Conservation (phyloP, 2,329 filamentous ascomycete species). For the Shiraia bambusicola region DNA sequence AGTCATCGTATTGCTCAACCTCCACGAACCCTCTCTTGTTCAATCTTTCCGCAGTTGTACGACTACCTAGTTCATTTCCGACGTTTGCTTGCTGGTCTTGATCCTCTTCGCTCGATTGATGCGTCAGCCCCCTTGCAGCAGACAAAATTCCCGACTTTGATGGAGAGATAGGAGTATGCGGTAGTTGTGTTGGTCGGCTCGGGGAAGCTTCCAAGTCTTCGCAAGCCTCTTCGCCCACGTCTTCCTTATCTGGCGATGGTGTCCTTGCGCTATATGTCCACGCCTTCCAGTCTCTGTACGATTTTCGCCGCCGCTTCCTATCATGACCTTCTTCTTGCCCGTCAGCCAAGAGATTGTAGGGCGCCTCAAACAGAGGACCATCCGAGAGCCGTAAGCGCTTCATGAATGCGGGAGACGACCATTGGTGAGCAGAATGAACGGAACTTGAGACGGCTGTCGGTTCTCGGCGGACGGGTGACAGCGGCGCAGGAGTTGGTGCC, state of each 20-base stretch:
- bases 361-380: slow-evolving; percentile 63
- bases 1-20: slow-evolving; percentile 24
- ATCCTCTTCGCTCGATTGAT: background rate
- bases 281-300: slow-evolving; percentile 63
- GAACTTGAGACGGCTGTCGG: slow-evolving; percentile 10
- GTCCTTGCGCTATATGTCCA: slow-evolving; percentile 77
- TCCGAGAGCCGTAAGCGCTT: slow-evolving; percentile 71
- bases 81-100: background rate
- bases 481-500: slow-evolving; percentile 28
- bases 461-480: slow-evolving; percentile 24
- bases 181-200: slow-evolving; percentile 23
- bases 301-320: slow-evolving; percentile 71
- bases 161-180: slow-evolving; percentile 31
- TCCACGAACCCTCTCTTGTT: slow-evolving; percentile 11
- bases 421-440: slow-evolving; percentile 46
- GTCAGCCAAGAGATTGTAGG: slow-evolving; percentile 65
- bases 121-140: too few relatives aligned
- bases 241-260: slow-evolving; percentile 65
- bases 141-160: slow-evolving; percentile 8
- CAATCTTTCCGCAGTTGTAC: background rate
- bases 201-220: slow-evolving; percentile 23
- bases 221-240: slow-evolving; percentile 20
- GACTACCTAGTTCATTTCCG: background rate
- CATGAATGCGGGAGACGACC: slow-evolving; percentile 73
- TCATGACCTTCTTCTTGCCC: slow-evolving; percentile 60